A percentile compares a stretch with the other conserved stretches of the same genome.
phyloP scores from a whole-genome alignment of 345 rosid species.

The Eucalyptus pauciflora region DNA sequence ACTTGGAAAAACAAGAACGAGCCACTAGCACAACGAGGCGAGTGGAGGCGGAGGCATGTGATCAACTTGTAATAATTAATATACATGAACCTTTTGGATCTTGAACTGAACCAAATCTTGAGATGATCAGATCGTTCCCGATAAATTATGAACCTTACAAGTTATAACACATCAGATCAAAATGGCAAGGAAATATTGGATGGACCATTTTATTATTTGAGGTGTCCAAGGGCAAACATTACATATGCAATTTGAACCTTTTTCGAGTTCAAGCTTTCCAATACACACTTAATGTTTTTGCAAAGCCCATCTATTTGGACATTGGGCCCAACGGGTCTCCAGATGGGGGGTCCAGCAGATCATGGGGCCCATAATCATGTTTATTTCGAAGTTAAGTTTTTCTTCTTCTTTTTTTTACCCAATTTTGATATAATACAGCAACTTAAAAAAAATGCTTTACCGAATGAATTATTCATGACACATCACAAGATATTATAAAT shows the following conservation, averaged over 20 bases:
- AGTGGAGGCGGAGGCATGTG: neutral
- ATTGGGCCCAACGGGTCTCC: neutral
- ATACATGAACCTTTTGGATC: neutral
- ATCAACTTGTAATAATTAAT: neutral
- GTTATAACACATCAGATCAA: neutral
- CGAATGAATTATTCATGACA: neutral
- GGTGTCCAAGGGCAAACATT: neutral
- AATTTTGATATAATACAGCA: neutral
- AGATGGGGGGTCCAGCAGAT: neutral
- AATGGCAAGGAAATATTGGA: neutral
- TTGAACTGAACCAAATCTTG: neutral
- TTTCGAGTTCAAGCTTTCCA: neutral
- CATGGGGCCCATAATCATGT: neutral
- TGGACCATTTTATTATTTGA: neutral
- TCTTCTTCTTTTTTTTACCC: neutral
- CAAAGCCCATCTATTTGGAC: neutral
- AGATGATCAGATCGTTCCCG: neutral
- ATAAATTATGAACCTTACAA: neutral
- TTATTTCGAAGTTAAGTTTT: neutral
- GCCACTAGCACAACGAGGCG: fast-evolving
- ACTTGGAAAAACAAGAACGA: neutral
- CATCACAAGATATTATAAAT: neutral
- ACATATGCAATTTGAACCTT: neutral
- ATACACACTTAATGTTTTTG: neutral
- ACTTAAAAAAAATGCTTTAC: neutral